Evolutionary conservation across 2,329 filamentous ascomycete genomes (phyloP), one percentile per base, ranked within the genome.

Genomic region (Nothomitra cinnamomea): DNA sequence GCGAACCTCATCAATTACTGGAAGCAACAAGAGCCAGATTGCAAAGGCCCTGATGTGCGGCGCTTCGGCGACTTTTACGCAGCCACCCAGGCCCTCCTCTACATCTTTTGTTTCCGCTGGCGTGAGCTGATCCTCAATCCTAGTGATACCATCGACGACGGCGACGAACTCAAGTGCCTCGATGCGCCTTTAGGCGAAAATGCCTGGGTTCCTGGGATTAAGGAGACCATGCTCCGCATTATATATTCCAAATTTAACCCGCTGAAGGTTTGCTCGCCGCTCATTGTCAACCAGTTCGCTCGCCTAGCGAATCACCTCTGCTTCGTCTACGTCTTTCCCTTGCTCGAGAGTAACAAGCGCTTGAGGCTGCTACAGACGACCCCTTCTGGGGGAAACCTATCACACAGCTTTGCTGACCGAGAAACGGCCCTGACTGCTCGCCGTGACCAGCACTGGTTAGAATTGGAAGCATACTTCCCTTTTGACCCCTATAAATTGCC

Each of bases 101-200:
- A 95, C 70, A 90, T 94, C 56, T 95, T 94, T 69, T 98, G 92
- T 72, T 98, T 98, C 73, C 82, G 92, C 54, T 98, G 92, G 92
- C 83, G 87, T 57, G 90, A 96, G 62, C 74, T 98, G 48, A 83
- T 87, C 54, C 72, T 78, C 19, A 75, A 77, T 1, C 77, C 76
- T 2, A 72, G 77, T 1, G 74, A 80, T 15, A 68, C 73, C 47
- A 68, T 69, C 49, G 66, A 73, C n/a, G 69, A 76, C 42, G 74
- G 79, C 43, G 69, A 74, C 8, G 71, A 78, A 36, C 56, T 72
- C 69, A 56, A 76, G 78, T 55, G 84, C 78, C 67, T 77, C 71
- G 57, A 83, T 78, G 55, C 81, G 2, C 28, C 28, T 24, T 10
- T 19, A 21, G 80, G 83, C 59, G 85, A 94, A 55, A 79, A 94